phyloP scores from a whole-genome alignment of 345 rosid species.

The Gossypium australe region DNA sequence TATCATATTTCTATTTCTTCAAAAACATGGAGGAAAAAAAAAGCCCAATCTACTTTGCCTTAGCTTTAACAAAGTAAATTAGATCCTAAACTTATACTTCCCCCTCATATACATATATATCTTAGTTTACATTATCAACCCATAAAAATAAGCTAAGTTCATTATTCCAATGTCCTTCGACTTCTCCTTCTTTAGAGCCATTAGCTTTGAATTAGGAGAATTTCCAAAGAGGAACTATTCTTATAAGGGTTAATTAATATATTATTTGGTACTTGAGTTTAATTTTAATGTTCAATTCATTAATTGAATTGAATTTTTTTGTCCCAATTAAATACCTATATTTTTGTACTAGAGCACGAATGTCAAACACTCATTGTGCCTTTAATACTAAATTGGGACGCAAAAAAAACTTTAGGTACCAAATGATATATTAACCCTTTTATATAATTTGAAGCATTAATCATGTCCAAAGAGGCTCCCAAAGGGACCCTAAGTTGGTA shows the following conservation, averaged over 20 bases:
- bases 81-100: slow-evolving; percentile 9
- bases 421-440: no score
- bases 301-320: no score
- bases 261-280: no score
- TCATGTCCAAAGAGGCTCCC: slow-evolving; percentile 75
- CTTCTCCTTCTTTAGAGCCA: slow-evolving; percentile 21
- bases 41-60: not conserved
- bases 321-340: no score
- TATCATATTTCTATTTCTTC: not conserved
- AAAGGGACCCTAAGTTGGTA: slow-evolving; percentile 21
- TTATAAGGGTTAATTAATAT: no score
- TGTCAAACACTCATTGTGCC: no score
- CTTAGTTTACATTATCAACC: not conserved
- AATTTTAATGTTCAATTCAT: no score
- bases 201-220: slow-evolving; percentile 21
- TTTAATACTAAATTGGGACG: no score
- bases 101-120: not conserved
- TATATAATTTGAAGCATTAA: not conserved
- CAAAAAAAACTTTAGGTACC: no score
- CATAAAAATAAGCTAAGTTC: slow-evolving; percentile 10
- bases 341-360: no score
- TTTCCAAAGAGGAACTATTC: slow-evolving; percentile 8
- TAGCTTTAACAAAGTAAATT: not conserved
- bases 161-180: slow-evolving; percentile 18
- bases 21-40: not conserved